Base-by-base conservation (phyloP, 2,329 filamentous ascomycete species). In the Fusarium cyanostomum region DNA sequence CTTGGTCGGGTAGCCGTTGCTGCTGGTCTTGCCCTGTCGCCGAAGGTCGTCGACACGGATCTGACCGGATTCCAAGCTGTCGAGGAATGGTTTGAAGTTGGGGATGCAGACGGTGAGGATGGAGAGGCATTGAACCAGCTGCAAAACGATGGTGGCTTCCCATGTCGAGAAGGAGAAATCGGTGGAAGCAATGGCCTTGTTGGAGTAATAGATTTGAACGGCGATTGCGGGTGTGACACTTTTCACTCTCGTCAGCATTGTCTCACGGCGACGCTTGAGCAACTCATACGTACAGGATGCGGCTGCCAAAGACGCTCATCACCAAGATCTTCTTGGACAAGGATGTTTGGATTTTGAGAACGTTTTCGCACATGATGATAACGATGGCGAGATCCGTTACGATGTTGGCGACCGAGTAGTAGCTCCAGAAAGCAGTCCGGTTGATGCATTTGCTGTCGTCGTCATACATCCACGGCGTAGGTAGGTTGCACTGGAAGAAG, bases 61-160 rank as follows among this genome's bases (percentile, higher is more conserved):
- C 37, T 73, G 71, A 0, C 71, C 71, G 0, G 71, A 72, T 21
- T 73, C 66, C 0, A 73, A 44, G 16, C 69, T 73, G 39, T 73
- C 70, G 21, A 73, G 67, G 41, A 73, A 73, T 0, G 69, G 71
- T 27, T 73, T 73, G 28, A 73, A 71, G 44, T 72, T 72, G 28
- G 71, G 71, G 7, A 72, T 41, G 43, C 71, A 73, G 7, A 66
- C 66, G 7, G 69, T 70, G 11, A 73, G 51, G 26, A 73, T 70
- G 24, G 67, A 53, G 1, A 73, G 67, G 33, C 71, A 73, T 35
- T 71, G 69, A 7, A 73, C 70, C 13, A 73, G 56, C n/a, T 71
- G 66, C 8, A 71, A 62, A 8, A 64, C 33, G 13, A 73, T 59
- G 13, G 62, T 39, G 4, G 69, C 60, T 27, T 68, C 51, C 71